These are phyloP conservation scores for Cicer bijugum DNA, from an alignment of 306 rosid species.

Conservation along the genomic window DNA sequence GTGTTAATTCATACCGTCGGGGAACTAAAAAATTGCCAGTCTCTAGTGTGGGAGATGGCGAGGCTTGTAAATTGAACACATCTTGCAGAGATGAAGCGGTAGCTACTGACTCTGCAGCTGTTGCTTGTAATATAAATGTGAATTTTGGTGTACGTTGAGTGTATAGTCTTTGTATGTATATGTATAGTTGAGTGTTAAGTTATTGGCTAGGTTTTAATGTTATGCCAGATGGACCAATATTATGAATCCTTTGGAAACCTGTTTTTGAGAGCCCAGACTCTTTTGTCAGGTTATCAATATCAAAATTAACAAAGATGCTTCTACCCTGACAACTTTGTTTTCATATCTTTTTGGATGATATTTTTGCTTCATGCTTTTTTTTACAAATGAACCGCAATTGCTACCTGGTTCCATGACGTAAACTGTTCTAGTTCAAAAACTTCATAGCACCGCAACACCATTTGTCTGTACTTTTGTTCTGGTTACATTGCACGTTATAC, in stretches of 20 bases:
- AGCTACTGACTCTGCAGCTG: constrained; percentile 22
- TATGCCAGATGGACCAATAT: neutral
- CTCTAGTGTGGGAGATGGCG: constrained; percentile 26
- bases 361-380: neutral
- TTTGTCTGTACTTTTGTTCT: no score
- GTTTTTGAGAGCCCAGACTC: constrained; percentile 18
- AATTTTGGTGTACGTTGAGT: constrained; percentile 58
- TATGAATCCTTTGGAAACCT: neutral
- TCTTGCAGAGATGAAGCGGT: constrained; percentile 55
- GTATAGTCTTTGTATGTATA: constrained; percentile 36
- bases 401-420: no score
- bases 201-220: constrained; percentile 1
- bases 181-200: constrained; percentile 42
- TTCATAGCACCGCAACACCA: no score
- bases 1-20: constrained; percentile 15
- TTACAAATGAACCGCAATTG: neutral
- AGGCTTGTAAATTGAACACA: constrained; percentile 24
- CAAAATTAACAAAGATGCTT: no score
- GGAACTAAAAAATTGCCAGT: constrained; percentile 19
- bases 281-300: neutral
- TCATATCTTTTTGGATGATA: neutral
- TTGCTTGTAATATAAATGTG: constrained; percentile 48
- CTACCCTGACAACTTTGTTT: neutral
- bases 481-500: no score
- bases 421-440: no score